phyloP scores from a whole-genome alignment of 192 early-diverging fungal species.

The Coemansia sp. region DNA sequence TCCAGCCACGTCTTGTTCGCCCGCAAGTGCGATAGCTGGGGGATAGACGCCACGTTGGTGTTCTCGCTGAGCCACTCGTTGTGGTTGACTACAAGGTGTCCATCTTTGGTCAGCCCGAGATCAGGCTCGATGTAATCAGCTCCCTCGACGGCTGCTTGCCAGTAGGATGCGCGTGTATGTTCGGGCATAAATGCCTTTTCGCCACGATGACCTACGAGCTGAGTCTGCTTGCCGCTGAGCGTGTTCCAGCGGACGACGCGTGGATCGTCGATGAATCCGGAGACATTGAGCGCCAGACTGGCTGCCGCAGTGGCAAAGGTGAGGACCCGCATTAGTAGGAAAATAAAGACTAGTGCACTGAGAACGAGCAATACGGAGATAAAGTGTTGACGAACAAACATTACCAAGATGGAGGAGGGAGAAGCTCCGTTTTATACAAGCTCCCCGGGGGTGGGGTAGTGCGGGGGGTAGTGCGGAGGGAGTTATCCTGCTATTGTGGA shows the following conservation, averaged over 20 bases:
- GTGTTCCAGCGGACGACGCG: conserved; percentile 34
- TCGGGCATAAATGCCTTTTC: conserved; percentile 59
- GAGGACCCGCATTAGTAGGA: conserved; percentile 6
- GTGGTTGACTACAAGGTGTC: conserved; percentile 54
- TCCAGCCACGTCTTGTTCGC: conserved; percentile 41
- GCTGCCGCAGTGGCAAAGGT: not conserved
- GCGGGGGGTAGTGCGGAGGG: not conserved
- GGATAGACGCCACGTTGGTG: conserved; percentile 37
- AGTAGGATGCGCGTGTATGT: conserved; percentile 50
- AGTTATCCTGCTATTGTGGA: not conserved
- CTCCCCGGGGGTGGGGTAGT: not conserved
- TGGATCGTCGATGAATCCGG: conserved; percentile 15
- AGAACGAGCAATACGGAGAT: not conserved
- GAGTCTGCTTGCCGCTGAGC: conserved; percentile 26
- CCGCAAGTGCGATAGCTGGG: conserved; percentile 26
- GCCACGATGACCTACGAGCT: conserved; percentile 52
- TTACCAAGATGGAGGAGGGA: not conserved
- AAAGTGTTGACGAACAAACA: not conserved
- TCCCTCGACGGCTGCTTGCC: conserved; percentile 53
- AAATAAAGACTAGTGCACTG: not conserved
- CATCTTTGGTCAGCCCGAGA: conserved; percentile 48
- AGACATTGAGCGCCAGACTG: not conserved
- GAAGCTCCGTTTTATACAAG: not conserved
- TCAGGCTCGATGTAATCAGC: conserved; percentile 56
- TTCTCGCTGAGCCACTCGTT: conserved; percentile 52